phyloP scores from a whole-genome alignment of 2,329 filamentous ascomycete genomes.

The Talaromyces verruculosus region DNA sequence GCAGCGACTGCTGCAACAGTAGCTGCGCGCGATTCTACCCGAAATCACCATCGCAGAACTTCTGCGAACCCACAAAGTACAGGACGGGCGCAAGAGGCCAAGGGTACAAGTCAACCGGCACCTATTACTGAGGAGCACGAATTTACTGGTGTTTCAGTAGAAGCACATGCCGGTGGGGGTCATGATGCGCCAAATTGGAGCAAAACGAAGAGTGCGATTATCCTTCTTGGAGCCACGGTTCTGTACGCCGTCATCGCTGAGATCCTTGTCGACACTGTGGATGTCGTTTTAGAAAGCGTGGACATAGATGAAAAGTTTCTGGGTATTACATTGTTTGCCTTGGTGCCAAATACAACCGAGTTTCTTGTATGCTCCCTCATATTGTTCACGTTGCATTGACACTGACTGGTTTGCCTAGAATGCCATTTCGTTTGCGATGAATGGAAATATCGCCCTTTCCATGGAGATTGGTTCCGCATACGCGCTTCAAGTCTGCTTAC shows the following conservation, averaged over 20 bases:
- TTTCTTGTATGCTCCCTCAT: constrained; percentile 68
- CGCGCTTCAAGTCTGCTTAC: constrained; percentile 88
- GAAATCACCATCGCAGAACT: constrained; percentile 50
- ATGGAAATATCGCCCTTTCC: constrained; percentile 95
- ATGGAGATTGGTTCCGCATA: constrained; percentile 99
- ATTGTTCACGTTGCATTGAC: background rate
- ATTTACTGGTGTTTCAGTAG: constrained; percentile 41
- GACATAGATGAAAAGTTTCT: constrained; percentile 96
- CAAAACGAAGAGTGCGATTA: constrained; percentile 82
- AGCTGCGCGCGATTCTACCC: constrained; percentile 73
- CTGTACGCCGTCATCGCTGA: constrained; percentile 97
- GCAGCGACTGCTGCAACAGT: constrained; percentile 87
- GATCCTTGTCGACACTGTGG: constrained; percentile 93
- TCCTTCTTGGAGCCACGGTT: constrained; percentile 83
- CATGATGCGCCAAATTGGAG: constrained; percentile 99
- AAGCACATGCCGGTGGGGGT: constrained; percentile 60
- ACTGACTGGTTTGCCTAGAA: constrained; percentile 58
- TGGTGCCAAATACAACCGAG: constrained; percentile 97
- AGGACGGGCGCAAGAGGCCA: constrained; percentile 34
- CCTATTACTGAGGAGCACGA: constrained; percentile 49
- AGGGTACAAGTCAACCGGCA: constrained; percentile 37
- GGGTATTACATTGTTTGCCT: constrained; percentile 91
- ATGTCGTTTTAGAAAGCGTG: constrained; percentile 87
- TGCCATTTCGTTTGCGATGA: constrained; percentile 99
- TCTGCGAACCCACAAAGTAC: constrained; percentile 40